Evolutionary conservation across 805 yeast genomes (phyloP).

Genomic region (Sungouiozyma intestinalis): DNA sequence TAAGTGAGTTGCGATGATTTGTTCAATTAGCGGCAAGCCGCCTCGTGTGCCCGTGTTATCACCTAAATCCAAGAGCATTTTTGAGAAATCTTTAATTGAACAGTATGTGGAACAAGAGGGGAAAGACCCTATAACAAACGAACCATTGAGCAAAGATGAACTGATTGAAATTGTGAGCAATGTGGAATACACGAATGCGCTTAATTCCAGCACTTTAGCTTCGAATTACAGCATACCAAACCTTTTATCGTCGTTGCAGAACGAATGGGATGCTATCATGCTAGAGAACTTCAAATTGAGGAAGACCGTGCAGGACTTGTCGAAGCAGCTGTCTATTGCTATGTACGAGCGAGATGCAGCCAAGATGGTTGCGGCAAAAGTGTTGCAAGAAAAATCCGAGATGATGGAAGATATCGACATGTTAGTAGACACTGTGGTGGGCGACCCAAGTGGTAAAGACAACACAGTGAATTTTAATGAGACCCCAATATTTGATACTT

Average conservation of each 20-base stretch:
- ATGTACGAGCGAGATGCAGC: conserved; percentile 87
- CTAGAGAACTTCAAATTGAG: conserved; percentile 69
- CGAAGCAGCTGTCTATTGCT: conserved; percentile 66
- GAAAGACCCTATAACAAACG: conserved; percentile 66
- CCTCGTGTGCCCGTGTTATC: conserved; percentile 70
- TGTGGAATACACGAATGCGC: conserved; percentile 6
- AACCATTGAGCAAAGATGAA: conserved; percentile 48
- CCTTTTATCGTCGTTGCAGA: conserved; percentile 62
- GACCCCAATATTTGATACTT: background rate
- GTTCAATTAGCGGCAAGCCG: conserved; percentile 56
- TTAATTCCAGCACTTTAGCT: conserved; percentile 40
- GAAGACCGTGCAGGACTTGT: conserved; percentile 54
- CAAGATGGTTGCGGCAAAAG: conserved; percentile 67
- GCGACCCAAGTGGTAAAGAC: background rate
- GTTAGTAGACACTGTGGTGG: background rate
- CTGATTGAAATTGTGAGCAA: conserved; percentile 30
- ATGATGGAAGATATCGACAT: conserved; percentile 40
- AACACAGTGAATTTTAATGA: background rate
- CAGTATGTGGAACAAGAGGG: conserved; percentile 55
- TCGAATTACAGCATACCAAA: conserved; percentile 49
- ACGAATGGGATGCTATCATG: conserved; percentile 84
- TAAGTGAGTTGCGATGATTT: no score
- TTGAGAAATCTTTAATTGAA: conserved; percentile 51
- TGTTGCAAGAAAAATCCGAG: conserved; percentile 67
- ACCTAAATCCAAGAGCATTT: conserved; percentile 56